Evolutionary conservation across 1,139 yeast genomes (phyloP).

Genomic region (Barnettozyma hawaiiensis): DNA sequence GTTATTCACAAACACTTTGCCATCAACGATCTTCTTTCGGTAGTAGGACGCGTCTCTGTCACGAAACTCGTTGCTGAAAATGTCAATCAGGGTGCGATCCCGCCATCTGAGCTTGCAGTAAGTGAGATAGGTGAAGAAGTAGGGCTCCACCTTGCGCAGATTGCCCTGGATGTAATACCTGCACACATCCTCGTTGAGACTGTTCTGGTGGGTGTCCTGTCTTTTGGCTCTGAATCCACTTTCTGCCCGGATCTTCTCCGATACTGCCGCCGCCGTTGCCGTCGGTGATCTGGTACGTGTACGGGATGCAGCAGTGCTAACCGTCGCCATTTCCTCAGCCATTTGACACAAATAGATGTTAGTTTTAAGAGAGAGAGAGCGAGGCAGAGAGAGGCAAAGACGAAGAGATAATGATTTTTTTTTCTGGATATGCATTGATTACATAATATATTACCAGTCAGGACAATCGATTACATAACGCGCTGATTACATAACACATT

Average conservation of each 20-base stretch:
- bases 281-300: slow-evolving; percentile 7
- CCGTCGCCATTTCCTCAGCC: neutral
- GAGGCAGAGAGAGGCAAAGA: too few relatives aligned
- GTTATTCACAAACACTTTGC: slow-evolving; percentile 69
- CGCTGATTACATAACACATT: neutral
- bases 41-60: slow-evolving; percentile 72
- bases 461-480: too few relatives aligned
- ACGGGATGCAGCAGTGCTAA: neutral
- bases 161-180: slow-evolving; percentile 44
- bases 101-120: slow-evolving; percentile 92
- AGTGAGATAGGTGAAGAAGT: slow-evolving; percentile 82
- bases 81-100: slow-evolving; percentile 68
- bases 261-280: too few relatives aligned
- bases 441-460: too few relatives aligned
- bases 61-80: slow-evolving; percentile 79
- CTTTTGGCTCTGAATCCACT: slow-evolving; percentile 21
- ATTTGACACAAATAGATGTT: too few relatives aligned
- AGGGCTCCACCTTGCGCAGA: slow-evolving; percentile 74
- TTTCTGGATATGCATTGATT: too few relatives aligned
- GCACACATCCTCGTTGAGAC: slow-evolving; percentile 30
- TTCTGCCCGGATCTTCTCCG: slow-evolving; percentile 16
- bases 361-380: too few relatives aligned
- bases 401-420: too few relatives aligned
- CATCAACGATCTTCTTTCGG: slow-evolving; percentile 57
- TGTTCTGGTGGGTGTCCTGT: slow-evolving; percentile 24